Base-by-base conservation (phyloP, 768 basidiomycete species). In the Boletales sp. region DNA sequence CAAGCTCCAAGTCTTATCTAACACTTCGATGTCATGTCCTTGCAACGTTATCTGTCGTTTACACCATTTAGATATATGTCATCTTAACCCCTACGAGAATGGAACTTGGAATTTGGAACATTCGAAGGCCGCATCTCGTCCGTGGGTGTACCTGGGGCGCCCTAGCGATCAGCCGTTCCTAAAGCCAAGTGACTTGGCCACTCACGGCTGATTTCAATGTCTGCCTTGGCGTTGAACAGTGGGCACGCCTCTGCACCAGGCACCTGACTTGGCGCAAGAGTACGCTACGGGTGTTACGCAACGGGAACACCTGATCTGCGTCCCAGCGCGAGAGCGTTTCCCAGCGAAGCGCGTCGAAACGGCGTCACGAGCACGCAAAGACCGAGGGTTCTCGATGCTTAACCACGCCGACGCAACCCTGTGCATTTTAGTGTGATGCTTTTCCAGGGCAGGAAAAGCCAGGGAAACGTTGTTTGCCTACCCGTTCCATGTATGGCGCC, bases 41-140 rank as follows among this genome's bases (percentile, higher is more conserved):
- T 2, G 24, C 24, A 27, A 27, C 24, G 24, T 27, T 27, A 27
- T 27, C 24, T 27, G 3, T 27, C 24, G 24, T 27, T 27, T 27
- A 27, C 24, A 27, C 24, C 24, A 27, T 27, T 6, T 27, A 27
- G 24, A 6, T 27, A 27, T 5, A 27, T 27, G 24, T 27, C 24
- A 27, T 27, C 24, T 27, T 5, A 7, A 27, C 24, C 24, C 24
- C 24, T 27, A 7, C 24, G 24, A 27, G 24, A 27, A 27, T 1
- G 24, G 5, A 27, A 7, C 24, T 27, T 27, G 24, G 7, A 27
- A 27, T 27, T 27, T 27, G 24, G 18, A 43, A 45, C 4, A 7
- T 18, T 39, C 37, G n/a, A 43, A 30, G 42, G 27, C 61, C 54
- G 18, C 41, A 8, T 27, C 42, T 44, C 14, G 18, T 14, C 61